Conservation (phyloP, 2,329 filamentous ascomycete species). For the Balansia obtecta region DNA sequence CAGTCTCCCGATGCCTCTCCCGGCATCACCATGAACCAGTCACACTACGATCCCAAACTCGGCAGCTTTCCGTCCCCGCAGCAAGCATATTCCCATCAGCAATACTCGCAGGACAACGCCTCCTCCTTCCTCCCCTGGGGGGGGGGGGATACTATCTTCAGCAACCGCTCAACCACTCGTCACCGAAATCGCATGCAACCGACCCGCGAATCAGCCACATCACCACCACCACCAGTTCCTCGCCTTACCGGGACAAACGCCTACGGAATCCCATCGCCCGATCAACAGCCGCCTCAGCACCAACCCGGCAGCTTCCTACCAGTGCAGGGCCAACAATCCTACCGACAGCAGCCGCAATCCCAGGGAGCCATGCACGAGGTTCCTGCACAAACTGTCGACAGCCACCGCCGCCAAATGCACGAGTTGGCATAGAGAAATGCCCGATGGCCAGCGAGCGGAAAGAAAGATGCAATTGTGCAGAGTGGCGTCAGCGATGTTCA, state of each 20-base stretch:
- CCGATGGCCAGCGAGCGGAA: background rate
- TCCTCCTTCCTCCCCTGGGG: too few species aligned
- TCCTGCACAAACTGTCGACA: slow-evolving; percentile 20
- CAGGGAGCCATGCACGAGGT: slow-evolving; percentile 21
- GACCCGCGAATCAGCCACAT: slow-evolving; percentile 11
- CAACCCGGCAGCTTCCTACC: slow-evolving; percentile 11
- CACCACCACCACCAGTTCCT: slow-evolving; percentile 12
- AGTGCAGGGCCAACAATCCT: background rate
- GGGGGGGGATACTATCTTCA: slow-evolving; percentile 11
- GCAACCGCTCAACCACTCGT: slow-evolving; percentile 6
- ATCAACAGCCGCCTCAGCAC: slow-evolving; percentile 12
- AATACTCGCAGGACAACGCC: slow-evolving; percentile 9
- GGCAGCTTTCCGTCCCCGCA: slow-evolving; percentile 3
- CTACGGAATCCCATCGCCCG: slow-evolving; percentile 8
- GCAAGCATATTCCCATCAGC: slow-evolving; percentile 11
- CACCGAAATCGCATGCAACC: slow-evolving; percentile 7
- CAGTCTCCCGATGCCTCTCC: slow-evolving; percentile 1
- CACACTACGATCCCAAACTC: slow-evolving; percentile 18
- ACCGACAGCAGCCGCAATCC: background rate
- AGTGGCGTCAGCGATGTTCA: background rate
- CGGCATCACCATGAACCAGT: slow-evolving; percentile 5
- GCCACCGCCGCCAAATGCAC: slow-evolving; percentile 27
- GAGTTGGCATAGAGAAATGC: slow-evolving; percentile 18
- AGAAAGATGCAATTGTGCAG: background rate
- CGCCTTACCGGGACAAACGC: slow-evolving; percentile 9